These are phyloP conservation scores for Metschnikowia colocasiae DNA, from an alignment of 805 yeast genomes.

Conservation along the genomic window DNA sequence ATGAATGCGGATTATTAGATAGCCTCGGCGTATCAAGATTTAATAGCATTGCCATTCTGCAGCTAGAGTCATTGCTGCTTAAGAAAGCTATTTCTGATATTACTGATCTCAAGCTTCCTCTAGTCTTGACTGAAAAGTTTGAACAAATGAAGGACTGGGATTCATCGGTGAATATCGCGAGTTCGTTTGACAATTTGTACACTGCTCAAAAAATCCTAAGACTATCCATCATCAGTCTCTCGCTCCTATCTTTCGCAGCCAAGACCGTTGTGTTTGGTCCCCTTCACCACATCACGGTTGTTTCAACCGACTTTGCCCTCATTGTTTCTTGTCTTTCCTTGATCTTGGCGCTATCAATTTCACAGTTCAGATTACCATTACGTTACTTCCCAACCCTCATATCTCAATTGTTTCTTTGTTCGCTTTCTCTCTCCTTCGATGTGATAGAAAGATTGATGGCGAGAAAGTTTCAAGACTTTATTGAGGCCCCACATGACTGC, in stretches of 20 bases:
- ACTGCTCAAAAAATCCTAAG: neutral
- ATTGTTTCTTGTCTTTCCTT: neutral
- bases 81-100: neutral
- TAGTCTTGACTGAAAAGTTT: neutral
- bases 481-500: neutral
- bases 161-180: neutral
- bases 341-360: neutral
- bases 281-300: neutral
- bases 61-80: neutral
- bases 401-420: neutral
- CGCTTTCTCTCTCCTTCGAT: neutral
- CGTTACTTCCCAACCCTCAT: neutral
- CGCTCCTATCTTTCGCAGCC: neutral
- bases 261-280: neutral
- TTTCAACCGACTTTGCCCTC: slow-evolving; percentile 2
- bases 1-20: neutral
- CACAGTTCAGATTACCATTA: slow-evolving; percentile 1
- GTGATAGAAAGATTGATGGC: slow-evolving; percentile 1
- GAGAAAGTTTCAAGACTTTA: neutral
- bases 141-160: neutral
- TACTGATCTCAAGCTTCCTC: neutral
- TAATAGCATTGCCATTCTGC: neutral
- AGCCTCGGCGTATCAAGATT: neutral
- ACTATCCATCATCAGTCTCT: neutral
- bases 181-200: neutral